phyloP scores from a whole-genome alignment of 345 rosid genomes.

The Noccaea bulbosa region DNA sequence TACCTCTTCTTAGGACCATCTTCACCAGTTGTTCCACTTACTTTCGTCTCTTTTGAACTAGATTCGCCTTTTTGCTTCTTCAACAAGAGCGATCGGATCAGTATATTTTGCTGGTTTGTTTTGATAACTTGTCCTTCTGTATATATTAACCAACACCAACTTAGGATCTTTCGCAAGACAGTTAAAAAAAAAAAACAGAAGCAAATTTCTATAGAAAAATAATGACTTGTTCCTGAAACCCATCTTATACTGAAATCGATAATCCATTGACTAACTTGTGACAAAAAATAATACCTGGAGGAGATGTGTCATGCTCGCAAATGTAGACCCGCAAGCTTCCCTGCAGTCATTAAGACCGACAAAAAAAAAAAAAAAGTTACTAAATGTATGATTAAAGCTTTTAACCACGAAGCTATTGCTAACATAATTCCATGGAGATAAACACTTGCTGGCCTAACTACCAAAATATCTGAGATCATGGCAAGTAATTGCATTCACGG shows the following conservation, averaged over 20 bases:
- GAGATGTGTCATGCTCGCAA: conserved; percentile 82
- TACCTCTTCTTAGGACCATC: conserved; percentile 86
- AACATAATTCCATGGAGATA: not conserved
- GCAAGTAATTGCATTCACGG: not conserved
- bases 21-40: conserved; percentile 49
- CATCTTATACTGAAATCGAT: conserved; percentile 2
- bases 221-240: conserved; percentile 1
- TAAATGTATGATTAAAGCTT: conserved; percentile 13
- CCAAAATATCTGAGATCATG: not conserved
- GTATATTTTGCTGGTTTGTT: conserved; percentile 88
- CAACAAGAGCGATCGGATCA: conserved; percentile 82
- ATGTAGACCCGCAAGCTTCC: conserved; percentile 78
- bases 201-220: not conserved
- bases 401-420: not conserved
- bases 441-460: not conserved
- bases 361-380: conserved; percentile 20
- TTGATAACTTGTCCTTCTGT: conserved; percentile 77
- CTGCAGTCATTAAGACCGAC: conserved; percentile 51
- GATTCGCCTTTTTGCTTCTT: conserved; percentile 73
- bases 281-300: conserved; percentile 53
- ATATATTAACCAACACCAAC: conserved; percentile 25
- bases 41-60: conserved; percentile 62
- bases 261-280: not conserved
- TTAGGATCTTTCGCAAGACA: not conserved
- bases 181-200: no score